phyloP scores from a whole-genome alignment of 2,329 filamentous ascomycete species.

The Fusarium tupiense region DNA sequence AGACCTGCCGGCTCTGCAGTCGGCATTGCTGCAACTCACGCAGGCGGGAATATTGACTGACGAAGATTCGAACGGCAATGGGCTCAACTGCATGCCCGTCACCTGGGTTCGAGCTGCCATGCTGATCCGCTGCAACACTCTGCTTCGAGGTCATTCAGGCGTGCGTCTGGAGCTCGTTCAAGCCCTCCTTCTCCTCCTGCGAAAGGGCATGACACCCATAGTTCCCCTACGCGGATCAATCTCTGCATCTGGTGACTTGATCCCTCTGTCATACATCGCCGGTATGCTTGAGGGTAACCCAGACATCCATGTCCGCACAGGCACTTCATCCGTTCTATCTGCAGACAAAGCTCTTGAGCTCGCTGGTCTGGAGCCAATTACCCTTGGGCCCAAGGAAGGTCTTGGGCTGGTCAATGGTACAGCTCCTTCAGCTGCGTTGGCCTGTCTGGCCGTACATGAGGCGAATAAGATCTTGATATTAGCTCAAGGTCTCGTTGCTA shows the following conservation, averaged over 20 bases:
- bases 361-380: accelerated
- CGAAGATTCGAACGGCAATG: accelerated
- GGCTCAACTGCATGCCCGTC: background rate
- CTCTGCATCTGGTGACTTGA: background rate
- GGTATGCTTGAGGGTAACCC: background rate
- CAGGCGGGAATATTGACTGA: accelerated
- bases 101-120: background rate
- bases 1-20: background rate
- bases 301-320: background rate
- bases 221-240: background rate
- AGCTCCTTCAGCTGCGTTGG: background rate
- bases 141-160: accelerated
- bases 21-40: background rate
- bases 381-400: background rate
- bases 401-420: accelerated
- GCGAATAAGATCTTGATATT: background rate
- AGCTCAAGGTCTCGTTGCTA: background rate
- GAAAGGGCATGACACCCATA: background rate
- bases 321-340: accelerated
- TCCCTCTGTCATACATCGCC: background rate
- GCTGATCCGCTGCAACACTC: background rate
- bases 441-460: background rate
- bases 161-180: background rate
- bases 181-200: accelerated
- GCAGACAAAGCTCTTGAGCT: background rate